phyloP scores from a whole-genome alignment of 2,329 filamentous ascomycete species.

The Simplicillium sp. region DNA sequence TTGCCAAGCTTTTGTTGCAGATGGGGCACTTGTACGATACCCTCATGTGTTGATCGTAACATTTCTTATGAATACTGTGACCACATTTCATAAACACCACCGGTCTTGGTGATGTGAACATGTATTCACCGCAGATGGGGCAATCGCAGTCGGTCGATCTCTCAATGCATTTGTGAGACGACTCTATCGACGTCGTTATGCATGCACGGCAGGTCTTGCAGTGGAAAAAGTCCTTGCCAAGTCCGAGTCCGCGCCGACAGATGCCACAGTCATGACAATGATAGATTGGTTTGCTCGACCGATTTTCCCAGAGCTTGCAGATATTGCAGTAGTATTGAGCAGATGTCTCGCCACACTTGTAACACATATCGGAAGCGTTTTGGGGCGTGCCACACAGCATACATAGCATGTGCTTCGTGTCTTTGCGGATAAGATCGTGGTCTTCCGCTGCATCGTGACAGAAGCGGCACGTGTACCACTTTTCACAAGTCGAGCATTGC shows the following conservation, averaged over 20 bases:
- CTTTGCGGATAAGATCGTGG: constrained; percentile 68
- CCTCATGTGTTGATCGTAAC: constrained; percentile 80
- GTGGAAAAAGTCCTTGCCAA: constrained; percentile 96
- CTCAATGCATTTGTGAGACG: constrained; percentile 87
- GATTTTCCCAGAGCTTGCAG: constrained; percentile 96
- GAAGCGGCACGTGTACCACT: constrained; percentile 91
- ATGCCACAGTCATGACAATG: constrained; percentile 96
- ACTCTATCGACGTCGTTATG: constrained; percentile 78
- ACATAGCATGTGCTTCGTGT: constrained; percentile 92
- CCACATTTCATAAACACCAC: constrained; percentile 95
- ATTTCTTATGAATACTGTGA: constrained; percentile 87
- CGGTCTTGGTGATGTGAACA: constrained; percentile 82
- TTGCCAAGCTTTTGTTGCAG: constrained; percentile 91
- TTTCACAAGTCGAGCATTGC: constrained; percentile 80
- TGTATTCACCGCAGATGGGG: constrained; percentile 92
- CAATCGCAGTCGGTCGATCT: constrained; percentile 91
- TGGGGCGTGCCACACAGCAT: constrained; percentile 90
- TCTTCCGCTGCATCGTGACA: constrained; percentile 83
- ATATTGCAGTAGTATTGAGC: constrained; percentile 89
- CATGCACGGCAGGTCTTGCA: constrained; percentile 97
- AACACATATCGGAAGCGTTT: constrained; percentile 67
- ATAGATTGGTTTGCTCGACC: constrained; percentile 83
- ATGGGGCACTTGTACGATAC: constrained; percentile 93
- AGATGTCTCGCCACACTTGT: constrained; percentile 63
- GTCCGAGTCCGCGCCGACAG: constrained; percentile 78